These are phyloP conservation scores for Sclerospora graminicola DNA, from an alignment of 352 stramenopile species.

Conservation along the genomic window DNA sequence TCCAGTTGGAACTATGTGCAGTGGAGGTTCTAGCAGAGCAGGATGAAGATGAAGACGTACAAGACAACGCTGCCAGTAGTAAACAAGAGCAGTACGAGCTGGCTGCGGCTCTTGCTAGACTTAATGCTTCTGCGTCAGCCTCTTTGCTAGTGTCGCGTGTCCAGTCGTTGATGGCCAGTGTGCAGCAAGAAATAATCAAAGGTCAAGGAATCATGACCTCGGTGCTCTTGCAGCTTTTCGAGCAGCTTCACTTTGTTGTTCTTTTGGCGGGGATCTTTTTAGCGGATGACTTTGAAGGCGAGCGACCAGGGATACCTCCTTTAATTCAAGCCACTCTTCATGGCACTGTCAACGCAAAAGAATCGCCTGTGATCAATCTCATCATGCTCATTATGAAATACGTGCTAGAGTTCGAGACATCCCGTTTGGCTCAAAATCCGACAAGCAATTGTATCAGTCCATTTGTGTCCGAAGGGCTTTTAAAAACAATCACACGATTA, in stretches of 20 bases:
- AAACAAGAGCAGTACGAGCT: slow-evolving; percentile 61
- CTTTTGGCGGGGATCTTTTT: slow-evolving; percentile 71
- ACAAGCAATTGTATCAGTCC: slow-evolving; percentile 52
- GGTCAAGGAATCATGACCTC: slow-evolving; percentile 48
- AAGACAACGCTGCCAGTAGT: slow-evolving; percentile 61
- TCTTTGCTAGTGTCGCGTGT: slow-evolving; percentile 47
- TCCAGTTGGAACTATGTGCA: slow-evolving; percentile 57
- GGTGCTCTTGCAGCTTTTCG: slow-evolving; percentile 50
- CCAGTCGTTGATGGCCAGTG: slow-evolving; percentile 39
- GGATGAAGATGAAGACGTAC: slow-evolving; percentile 78
- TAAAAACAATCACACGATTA: slow-evolving; percentile 60
- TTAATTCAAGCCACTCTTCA: slow-evolving; percentile 40
- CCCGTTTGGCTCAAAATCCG: slow-evolving; percentile 43
- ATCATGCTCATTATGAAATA: slow-evolving; percentile 61
- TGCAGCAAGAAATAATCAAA: slow-evolving; percentile 33
- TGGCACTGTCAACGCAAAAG: slow-evolving; percentile 6
- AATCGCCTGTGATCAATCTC: slow-evolving; percentile 43
- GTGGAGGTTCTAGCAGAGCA: slow-evolving; percentile 57
- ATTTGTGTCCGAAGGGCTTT: slow-evolving; percentile 70
- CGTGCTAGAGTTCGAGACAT: slow-evolving; percentile 57
- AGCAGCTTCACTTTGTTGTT: slow-evolving; percentile 74
- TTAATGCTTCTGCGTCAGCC: slow-evolving; percentile 47
- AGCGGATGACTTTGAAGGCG: slow-evolving; percentile 66
- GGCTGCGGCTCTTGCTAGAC: slow-evolving; percentile 49
- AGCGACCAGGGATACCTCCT: slow-evolving; percentile 56